Base-by-base conservation (phyloP, 129 eudicot species). In the Flaveria sonorensis region DNA sequence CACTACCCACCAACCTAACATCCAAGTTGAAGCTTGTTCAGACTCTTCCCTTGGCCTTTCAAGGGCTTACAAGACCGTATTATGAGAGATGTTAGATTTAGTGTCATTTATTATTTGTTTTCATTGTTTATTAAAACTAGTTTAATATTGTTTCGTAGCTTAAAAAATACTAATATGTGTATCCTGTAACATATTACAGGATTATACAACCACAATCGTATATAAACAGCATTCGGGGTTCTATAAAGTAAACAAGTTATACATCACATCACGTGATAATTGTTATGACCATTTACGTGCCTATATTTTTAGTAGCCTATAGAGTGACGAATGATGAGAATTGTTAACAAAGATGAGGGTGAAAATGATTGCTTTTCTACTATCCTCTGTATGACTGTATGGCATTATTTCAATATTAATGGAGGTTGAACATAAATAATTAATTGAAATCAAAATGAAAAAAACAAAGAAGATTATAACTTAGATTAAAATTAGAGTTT, bases 261-360 rank as follows among this genome's bases (percentile, higher is more conserved):
- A 59, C 65, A 59, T 59, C 7, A 59, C 65, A 59, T 59, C 65
- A 59, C 65, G 10, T 23, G 36, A 59, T 59, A 9, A 59, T 11
- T 59, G 7, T 12, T 59, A 59, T 20, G 23, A 21, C 11, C 23
- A 59, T 23, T 20, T 59, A 5, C 40, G 40, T 59, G 65, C 36
- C 65, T 21, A 11, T 59, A 20, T 21, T 21, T 59, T 23, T 23
- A 59, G 65, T 11, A 59, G 10, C 23, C 65, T 59, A 3, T 23
- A 23, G 7, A 36, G 40, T 5, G 40, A 36, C 40, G 40, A 36
- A 6, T 36, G 40, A 36, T 36, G 40, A 36, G 40, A 36, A 36
- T 36, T 36, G 40, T 36, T 36, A 36, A 36, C 40, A 6, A 36
- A 57, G 64, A 9, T 56, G 32, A 28, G 28, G 9, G 14, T 56